Base-by-base conservation (phyloP, 2,329 filamentous ascomycete species). In the Talaromyces sp. region DNA sequence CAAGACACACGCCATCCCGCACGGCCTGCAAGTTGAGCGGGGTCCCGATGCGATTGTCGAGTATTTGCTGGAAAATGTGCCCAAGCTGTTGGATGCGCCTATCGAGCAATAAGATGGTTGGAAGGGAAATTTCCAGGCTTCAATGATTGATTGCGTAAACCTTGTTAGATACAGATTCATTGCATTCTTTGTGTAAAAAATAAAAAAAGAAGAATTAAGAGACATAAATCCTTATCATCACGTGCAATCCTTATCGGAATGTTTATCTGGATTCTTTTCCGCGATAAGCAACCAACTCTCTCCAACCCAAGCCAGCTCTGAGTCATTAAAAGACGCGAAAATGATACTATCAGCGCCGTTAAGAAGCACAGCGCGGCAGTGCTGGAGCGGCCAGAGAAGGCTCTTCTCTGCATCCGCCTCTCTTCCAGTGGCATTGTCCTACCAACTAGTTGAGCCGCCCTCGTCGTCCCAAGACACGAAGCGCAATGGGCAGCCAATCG, bases 401-500 rank as follows among this genome's bases (percentile, higher is more conserved):
- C 19, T 54, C 24, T 75, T 74, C 61, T 75, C 73, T 5, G 73
- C 73, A 21, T 65, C 70, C 2, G 63, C 68, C 9, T 58, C 65
- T 3, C 64, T 63, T 48, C 68, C 63, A 7, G 61, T 66, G 4
- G 70, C 75, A 58, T 67, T 75, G 26, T 68, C 73, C 1, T 74
- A 71, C 59, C 71, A 75, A 57, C 69, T 74, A 51, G 73, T 70
- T 55, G 72, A 71, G 17, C 72, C 73, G 2, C 70, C n/a, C n/a
- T n/a, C 75, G 24, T 67, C 67, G 57, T 58, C 65, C 43, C 51
- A 66, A 66, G 53, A 65, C 59, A 52, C 27, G 58, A 50, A 41
- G 41, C 56, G 79, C 57, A 56, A 61, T 61, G 72, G 76, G 60
- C 77, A 79, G 56, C 90, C 92, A 1, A 91, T 97, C 64, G 77